A percentile compares a stretch with the other conserved stretches of the same genome.
Evolutionary conservation across 2,329 filamentous ascomycete genomes (phyloP).

Genomic region (Cladosporium phlei): DNA sequence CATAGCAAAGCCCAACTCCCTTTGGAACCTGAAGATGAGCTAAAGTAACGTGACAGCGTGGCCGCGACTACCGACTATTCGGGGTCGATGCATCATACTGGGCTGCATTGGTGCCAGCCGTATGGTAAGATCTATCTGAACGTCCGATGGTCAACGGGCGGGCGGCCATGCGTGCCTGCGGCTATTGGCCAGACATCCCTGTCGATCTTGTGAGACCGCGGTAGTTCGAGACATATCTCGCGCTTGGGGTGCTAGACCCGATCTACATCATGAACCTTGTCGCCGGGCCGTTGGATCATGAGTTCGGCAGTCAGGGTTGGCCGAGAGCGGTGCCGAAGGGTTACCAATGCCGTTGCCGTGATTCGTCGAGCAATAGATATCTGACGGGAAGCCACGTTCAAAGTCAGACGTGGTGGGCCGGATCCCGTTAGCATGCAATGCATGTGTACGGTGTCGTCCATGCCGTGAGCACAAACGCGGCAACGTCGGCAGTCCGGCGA

Average conservation of each 20-base stretch:
- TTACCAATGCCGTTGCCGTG: conserved; percentile 10
- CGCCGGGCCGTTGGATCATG: not conserved
- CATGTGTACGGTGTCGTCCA: too few relatives aligned
- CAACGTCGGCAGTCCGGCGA: too few relatives aligned
- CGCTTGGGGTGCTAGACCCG: conserved; percentile 6
- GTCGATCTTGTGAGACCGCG: conserved; percentile 5
- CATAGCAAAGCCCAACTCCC: not conserved
- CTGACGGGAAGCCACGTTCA: too few relatives aligned
- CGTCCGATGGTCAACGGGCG: too few relatives aligned
- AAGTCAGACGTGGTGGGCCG: too few relatives aligned
- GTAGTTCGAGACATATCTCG: conserved; percentile 3
- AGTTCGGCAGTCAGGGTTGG: conserved; percentile 1
- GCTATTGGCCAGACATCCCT: conserved; percentile 4
- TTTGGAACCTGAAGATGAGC: conserved; percentile 6
- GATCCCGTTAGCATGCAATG: too few relatives aligned
- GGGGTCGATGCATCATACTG: not conserved
- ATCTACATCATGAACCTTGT: conserved; percentile 8
- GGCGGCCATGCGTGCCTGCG: too few relatives aligned
- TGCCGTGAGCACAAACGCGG: too few relatives aligned
- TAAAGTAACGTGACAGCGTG: not conserved
- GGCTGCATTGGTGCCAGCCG: too few relatives aligned
- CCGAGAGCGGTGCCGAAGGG: conserved; percentile 5
- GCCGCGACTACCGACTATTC: not conserved
- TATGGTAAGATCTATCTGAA: too few relatives aligned
- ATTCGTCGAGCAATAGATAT: too few relatives aligned